Evolutionary conservation across 2,329 filamentous ascomycete species (phyloP).

Genomic region (Aureobasidium namibiae): DNA sequence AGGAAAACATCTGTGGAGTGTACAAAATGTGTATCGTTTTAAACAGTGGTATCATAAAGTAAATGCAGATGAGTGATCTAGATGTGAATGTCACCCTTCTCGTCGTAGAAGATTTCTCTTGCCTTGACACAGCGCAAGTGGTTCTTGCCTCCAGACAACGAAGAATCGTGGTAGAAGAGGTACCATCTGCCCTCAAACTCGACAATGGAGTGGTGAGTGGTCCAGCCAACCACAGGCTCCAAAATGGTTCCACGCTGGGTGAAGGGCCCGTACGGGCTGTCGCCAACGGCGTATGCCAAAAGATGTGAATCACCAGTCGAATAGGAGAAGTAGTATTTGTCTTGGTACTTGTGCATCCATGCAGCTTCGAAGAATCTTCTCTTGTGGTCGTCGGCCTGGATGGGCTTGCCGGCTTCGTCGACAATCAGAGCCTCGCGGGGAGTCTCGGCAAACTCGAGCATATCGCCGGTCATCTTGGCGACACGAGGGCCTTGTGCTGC

Average conservation of each 20-base stretch:
- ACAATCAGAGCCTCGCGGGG: constrained; percentile 57
- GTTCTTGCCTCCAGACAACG: constrained; percentile 58
- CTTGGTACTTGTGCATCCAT: constrained; percentile 67
- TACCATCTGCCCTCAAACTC: constrained; percentile 66
- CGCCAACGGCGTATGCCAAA: constrained; percentile 59
- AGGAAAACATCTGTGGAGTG: not conserved
- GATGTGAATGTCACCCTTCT: constrained; percentile 49
- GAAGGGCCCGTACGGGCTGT: constrained; percentile 61
- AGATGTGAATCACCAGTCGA: constrained; percentile 72
- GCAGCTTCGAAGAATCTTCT: constrained; percentile 72
- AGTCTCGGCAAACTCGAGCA: constrained; percentile 51
- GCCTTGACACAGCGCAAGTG: constrained; percentile 68
- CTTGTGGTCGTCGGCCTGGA: constrained; percentile 62
- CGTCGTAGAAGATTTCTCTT: constrained; percentile 65
- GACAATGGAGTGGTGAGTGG: constrained; percentile 71
- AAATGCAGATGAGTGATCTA: not conserved
- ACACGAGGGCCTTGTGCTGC: constrained; percentile 59
- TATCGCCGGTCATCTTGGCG: constrained; percentile 54
- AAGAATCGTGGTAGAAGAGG: constrained; percentile 69
- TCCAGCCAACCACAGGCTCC: constrained; percentile 72
- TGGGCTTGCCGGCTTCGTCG: constrained; percentile 51
- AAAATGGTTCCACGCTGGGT: constrained; percentile 63
- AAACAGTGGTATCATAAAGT: not conserved
- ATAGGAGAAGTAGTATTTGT: constrained; percentile 67
- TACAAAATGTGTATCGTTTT: not conserved